phyloP scores from a whole-genome alignment of 2,329 filamentous ascomycete genomes.

The Emydomyces testavorans region DNA sequence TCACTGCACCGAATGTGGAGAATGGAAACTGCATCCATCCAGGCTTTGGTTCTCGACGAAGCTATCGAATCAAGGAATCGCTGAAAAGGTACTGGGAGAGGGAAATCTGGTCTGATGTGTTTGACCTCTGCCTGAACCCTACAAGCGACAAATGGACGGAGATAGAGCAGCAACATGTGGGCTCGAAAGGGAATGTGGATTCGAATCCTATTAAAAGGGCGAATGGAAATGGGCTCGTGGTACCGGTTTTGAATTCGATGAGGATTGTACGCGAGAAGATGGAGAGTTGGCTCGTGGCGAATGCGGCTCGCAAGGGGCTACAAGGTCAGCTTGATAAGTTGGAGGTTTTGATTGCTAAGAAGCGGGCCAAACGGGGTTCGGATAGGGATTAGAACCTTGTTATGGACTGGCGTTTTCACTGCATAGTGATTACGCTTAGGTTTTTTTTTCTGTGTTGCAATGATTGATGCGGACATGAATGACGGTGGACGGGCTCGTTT shows the following conservation, averaged over 20 bases:
- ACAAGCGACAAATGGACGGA: slow-evolving; percentile 46
- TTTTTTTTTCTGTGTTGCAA: background rate
- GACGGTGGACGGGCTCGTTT: background rate
- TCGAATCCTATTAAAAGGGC: background rate
- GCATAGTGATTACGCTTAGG: background rate
- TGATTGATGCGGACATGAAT: slow-evolving; percentile 2
- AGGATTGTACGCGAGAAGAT: slow-evolving; percentile 59
- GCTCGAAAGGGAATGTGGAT: background rate
- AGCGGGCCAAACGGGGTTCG: slow-evolving; percentile 19
- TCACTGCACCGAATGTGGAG: slow-evolving; percentile 33
- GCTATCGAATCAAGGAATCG: slow-evolving; percentile 67
- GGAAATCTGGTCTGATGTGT: slow-evolving; percentile 74
- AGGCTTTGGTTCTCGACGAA: slow-evolving; percentile 38
- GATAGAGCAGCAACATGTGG: slow-evolving; percentile 36
- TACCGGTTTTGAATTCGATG: slow-evolving; percentile 67
- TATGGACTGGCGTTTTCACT: background rate
- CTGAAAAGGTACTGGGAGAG: slow-evolving; percentile 96
- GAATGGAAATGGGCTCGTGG: slow-evolving; percentile 36
- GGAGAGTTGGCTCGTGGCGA: slow-evolving; percentile 69
- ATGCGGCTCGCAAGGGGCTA: slow-evolving; percentile 67
- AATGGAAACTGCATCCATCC: slow-evolving; percentile 13
- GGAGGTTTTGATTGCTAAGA: slow-evolving; percentile 55
- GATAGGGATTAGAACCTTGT: slow-evolving; percentile 1
- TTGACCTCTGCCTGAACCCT: slow-evolving; percentile 80
- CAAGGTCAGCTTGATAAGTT: slow-evolving; percentile 49